phyloP scores from a whole-genome alignment of 1,284 basidiomycete genomes.

The Ceratorhiza oryzae-sativae region DNA sequence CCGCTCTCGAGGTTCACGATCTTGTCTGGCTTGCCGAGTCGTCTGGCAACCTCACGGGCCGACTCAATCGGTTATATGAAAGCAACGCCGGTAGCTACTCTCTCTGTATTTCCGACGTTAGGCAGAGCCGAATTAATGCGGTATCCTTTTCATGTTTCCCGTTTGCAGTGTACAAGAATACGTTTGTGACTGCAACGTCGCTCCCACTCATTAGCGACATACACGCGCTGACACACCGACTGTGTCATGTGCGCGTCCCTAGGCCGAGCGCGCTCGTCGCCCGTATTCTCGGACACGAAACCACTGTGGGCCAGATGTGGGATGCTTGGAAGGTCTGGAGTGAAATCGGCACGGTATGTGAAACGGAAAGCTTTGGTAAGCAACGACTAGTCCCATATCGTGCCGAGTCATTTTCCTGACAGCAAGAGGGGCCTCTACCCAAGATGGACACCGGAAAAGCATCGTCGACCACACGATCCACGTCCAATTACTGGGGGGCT shows the following conservation, averaged over 20 bases:
- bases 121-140: too few relatives aligned
- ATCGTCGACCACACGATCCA: slow-evolving; percentile 33
- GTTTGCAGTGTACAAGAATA: slow-evolving; percentile 30
- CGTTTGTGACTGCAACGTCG: slow-evolving; percentile 31
- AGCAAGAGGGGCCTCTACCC: neutral
- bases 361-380: slow-evolving; percentile 38
- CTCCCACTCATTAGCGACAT: slow-evolving; percentile 25
- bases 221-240: slow-evolving; percentile 28
- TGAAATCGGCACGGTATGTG: slow-evolving; percentile 34
- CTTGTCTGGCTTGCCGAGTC: slow-evolving; percentile 38
- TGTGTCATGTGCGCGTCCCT: slow-evolving; percentile 24
- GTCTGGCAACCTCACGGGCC: slow-evolving; percentile 32
- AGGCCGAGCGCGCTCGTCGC: slow-evolving; percentile 15
- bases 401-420: neutral
- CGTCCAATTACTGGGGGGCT: slow-evolving; percentile 18
- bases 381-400: slow-evolving; percentile 13
- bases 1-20: slow-evolving; percentile 32
- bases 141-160: neutral
- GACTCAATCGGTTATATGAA: slow-evolving; percentile 34
- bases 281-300: slow-evolving; percentile 24
- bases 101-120: too few relatives aligned
- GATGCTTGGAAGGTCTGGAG: slow-evolving; percentile 38
- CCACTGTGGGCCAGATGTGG: slow-evolving; percentile 27
- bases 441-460: slow-evolving; percentile 33
- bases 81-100: slow-evolving; percentile 29